Evolutionary conservation across 192 early-diverging fungal species (phyloP).

Genomic region (Polychytrium aggregatum): DNA sequence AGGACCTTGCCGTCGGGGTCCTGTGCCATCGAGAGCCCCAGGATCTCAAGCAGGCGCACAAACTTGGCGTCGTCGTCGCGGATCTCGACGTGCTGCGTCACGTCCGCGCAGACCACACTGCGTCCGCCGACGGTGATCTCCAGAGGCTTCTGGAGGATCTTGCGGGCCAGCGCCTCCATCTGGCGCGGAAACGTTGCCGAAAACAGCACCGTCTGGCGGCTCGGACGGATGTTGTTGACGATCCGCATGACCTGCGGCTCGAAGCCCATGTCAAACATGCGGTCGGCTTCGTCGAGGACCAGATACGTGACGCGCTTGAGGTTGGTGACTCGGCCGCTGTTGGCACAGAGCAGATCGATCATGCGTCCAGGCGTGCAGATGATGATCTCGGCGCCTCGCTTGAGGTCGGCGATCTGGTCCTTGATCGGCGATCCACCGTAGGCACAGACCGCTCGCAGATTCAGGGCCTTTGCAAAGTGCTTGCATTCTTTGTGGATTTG

Average conservation of each 20-base stretch:
- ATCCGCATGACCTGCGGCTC: conserved; percentile 97
- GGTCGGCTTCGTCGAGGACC: conserved; percentile 94
- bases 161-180: conserved; percentile 92
- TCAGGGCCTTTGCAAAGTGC: conserved; percentile 93
- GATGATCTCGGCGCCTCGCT: conserved; percentile 90
- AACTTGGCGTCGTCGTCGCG: conserved; percentile 84
- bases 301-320: conserved; percentile 57
- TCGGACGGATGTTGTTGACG: conserved; percentile 65
- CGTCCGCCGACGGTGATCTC: conserved; percentile 95
- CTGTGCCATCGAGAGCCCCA: conserved; percentile 60
- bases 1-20: conserved; percentile 59
- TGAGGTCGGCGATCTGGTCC: conserved; percentile 90
- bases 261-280: conserved; percentile 99
- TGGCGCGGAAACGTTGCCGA: conserved; percentile 99
- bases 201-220: conserved; percentile 96
- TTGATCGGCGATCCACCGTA: conserved; percentile 97
- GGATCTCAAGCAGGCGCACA: conserved; percentile 72
- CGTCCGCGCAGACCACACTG: conserved; percentile 75
- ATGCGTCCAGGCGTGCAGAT: conserved; percentile 91
- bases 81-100: conserved; percentile 85
- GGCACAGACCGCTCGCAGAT: conserved; percentile 86
- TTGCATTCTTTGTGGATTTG: conserved; percentile 93
- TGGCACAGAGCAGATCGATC: conserved; percentile 76
- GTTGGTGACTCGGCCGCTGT: conserved; percentile 52
- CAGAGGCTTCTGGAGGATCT: conserved; percentile 78